Percentiles rank a stretch among this genome's conserved stretches.
phyloP scores from a whole-genome alignment of 495 filamentous ascomycete species.

The Penicillium mononematosum region DNA sequence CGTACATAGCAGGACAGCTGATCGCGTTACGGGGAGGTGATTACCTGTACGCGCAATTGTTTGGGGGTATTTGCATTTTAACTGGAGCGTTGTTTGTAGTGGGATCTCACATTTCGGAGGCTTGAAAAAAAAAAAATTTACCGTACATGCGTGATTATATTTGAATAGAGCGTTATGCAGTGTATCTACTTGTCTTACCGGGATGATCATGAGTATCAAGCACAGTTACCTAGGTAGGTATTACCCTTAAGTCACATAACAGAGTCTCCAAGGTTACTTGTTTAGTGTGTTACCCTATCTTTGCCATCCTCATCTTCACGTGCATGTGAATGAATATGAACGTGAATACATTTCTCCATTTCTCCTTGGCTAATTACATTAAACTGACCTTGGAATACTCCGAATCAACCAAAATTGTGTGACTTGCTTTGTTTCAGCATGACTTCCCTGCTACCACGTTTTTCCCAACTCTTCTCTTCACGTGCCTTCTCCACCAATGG shows the following conservation, averaged over 20 bases:
- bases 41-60: conserved; percentile 10
- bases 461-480: neutral
- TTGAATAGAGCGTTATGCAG: neutral
- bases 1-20: conserved; percentile 11
- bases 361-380: neutral
- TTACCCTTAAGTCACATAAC: neutral
- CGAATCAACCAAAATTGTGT: neutral
- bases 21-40: conserved; percentile 10
- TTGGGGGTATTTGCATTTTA: conserved; percentile 11
- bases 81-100: conserved; percentile 11
- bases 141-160: neutral
- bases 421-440: neutral
- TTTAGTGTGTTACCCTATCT: neutral
- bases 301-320: neutral
- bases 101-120: conserved; percentile 12
- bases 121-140: neutral
- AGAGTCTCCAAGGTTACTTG: neutral
- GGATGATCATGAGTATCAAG: neutral
- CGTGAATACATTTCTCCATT: neutral
- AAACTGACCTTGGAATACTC: neutral
- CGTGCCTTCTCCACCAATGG: neutral
- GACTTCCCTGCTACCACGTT: conserved; percentile 1
- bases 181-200: neutral
- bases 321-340: too few species aligned
- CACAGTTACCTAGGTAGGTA: neutral